A percentile compares a stretch with the other conserved stretches of the same genome.
Evolutionary conservation across 495 filamentous ascomycete species (phyloP).

Genomic region (Penicillium simplicissimum): DNA sequence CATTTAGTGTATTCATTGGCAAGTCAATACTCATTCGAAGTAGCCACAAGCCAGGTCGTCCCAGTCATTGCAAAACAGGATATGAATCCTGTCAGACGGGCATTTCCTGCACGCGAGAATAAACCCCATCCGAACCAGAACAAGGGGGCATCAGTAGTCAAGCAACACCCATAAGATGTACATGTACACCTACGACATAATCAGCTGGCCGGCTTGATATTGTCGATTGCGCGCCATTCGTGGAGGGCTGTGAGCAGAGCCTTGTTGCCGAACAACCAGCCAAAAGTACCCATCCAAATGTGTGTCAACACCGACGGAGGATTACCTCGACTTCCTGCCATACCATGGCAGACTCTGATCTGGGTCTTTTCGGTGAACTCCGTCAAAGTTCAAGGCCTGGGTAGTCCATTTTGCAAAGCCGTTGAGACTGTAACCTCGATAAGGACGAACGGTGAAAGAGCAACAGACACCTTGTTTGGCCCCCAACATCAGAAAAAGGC

Average conservation of each 20-base stretch:
- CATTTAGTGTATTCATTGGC: not conserved
- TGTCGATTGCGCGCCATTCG: not conserved
- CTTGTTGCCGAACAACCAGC: not conserved
- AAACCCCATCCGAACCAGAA: not conserved
- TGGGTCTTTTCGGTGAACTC: not conserved
- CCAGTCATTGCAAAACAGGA: not conserved
- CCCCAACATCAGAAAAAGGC: not conserved
- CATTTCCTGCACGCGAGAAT: not conserved
- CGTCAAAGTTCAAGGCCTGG: not conserved
- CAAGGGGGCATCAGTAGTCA: not conserved
- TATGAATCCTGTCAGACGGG: not conserved
- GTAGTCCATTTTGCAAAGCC: not conserved
- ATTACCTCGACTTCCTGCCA: not conserved
- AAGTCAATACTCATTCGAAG: not conserved
- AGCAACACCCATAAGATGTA: not conserved
- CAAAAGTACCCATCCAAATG: conserved; percentile 4
- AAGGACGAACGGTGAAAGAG: not conserved
- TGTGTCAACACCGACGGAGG: not conserved
- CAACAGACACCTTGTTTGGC: not conserved
- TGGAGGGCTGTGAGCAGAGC: not conserved
- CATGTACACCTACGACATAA: not conserved
- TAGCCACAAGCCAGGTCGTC: not conserved
- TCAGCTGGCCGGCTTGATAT: not conserved
- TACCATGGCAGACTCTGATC: not conserved
- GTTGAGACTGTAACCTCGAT: not conserved